Evolutionary conservation across 2,329 filamentous ascomycete species (phyloP), one percentile per base, ranked within the genome.

Genomic region (Coniella vitis): DNA sequence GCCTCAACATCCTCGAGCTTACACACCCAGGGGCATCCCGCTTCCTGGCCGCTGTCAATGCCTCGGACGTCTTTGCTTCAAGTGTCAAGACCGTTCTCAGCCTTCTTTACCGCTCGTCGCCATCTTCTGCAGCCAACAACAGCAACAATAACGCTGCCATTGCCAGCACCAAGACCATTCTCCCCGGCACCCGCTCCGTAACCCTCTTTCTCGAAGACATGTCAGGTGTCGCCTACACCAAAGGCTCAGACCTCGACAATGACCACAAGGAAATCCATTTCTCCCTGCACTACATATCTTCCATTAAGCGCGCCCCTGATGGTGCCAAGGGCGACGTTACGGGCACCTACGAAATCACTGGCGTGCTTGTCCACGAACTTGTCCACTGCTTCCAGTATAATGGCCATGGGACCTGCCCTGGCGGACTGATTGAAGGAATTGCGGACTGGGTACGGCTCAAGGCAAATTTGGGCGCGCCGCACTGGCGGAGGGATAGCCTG

Each of bases 351-450:
- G 89, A 97, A 69, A 81, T 96, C 51, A 69, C 79, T 16, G 93
- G 93, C 36, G 90, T 97, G 1, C 66, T 97, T 17, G 85, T 86
- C 1, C 91, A 97, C 63, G 91, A 97, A 68, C 83, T 96, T 54
- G 91, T 97, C 13, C 93, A 97, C 69, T 96, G 90, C 68, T 94
- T 86, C 69, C 91, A 97, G 66, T 86, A 87, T 67, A 84, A 88
- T 58, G 85, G 74, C 2, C 70, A 58, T 17, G 74, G 73, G 2
- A 70, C 69, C 4, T 79, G 81, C 38, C 86, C 86, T 0, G 84
- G 84, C 1, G 93, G 93, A 0, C 67, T 97, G 40, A 84, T 95
- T 48, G 91, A 97, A 66, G 91, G 91, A 1, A 81, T 97, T 46
- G 91, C 91, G 17, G 93, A 97, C 67, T 97, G 88, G 79, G 90